Conservation (phyloP, 2,329 filamentous ascomycete species). For the Plectosphaerella plurivora region DNA sequence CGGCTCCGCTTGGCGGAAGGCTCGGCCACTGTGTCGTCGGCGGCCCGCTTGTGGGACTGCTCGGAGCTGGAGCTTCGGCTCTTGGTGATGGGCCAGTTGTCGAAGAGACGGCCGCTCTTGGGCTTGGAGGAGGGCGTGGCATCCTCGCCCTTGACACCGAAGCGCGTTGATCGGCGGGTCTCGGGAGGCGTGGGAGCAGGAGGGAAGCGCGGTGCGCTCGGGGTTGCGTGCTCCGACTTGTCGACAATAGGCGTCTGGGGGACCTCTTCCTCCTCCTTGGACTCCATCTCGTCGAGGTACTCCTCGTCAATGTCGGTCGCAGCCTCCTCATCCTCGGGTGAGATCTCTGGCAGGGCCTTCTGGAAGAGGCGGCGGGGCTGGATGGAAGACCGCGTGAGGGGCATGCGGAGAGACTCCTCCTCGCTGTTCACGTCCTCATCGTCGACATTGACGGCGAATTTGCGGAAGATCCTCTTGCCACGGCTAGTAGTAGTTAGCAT, state of each 20-base stretch:
- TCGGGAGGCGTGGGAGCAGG: constrained; percentile 58
- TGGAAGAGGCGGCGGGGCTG: constrained; percentile 68
- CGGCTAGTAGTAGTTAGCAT: constrained; percentile 46
- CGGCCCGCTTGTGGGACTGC: background rate
- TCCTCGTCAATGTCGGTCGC: constrained; percentile 55
- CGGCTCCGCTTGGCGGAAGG: constrained; percentile 30
- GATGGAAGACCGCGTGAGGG: constrained; percentile 62
- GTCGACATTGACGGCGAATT: constrained; percentile 47
- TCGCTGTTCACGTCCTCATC: constrained; percentile 27
- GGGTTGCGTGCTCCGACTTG: constrained; percentile 30
- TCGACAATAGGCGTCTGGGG: constrained; percentile 23
- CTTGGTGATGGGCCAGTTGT: constrained; percentile 66
- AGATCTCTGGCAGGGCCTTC: constrained; percentile 10
- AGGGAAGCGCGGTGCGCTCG: constrained; percentile 49
- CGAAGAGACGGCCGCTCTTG: constrained; percentile 49
- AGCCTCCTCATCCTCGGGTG: constrained; percentile 55
- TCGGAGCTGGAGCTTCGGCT: constrained; percentile 19
- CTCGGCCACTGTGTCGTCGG: constrained; percentile 16
- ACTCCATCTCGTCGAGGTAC: constrained; percentile 22
- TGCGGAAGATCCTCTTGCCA: constrained; percentile 74
- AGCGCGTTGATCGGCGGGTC: constrained; percentile 56
- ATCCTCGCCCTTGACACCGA: constrained; percentile 41
- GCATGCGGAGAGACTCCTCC: constrained; percentile 30
- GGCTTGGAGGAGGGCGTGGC: constrained; percentile 33
- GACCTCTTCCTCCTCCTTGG: constrained; percentile 24